Conservation (phyloP, 2,329 filamentous ascomycete species). For the Sphaerulina musiva region DNA sequence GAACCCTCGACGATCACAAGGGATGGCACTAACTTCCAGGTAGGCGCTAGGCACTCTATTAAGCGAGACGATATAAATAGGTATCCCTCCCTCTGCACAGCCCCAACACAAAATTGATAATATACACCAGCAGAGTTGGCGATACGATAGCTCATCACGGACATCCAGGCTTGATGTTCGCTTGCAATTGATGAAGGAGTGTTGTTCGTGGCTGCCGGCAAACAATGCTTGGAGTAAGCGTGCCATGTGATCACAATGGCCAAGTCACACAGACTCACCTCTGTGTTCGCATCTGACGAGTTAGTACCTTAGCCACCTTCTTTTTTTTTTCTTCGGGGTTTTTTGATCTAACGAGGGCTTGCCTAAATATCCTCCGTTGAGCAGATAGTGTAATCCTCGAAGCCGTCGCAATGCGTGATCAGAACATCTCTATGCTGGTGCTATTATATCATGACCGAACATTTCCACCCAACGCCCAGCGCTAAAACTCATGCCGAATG, state of each 20-base stretch:
- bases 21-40: background rate
- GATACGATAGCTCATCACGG: background rate
- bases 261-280: background rate
- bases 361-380: too few species aligned
- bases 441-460: slow-evolving; percentile 4
- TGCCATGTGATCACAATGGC: background rate
- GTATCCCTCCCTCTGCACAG: background rate
- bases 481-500: slow-evolving; percentile 2
- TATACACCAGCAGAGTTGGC: background rate
- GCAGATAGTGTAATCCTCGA: background rate
- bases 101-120: background rate
- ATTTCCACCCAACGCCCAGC: slow-evolving; percentile 1
- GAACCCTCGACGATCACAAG: slow-evolving; percentile 3
- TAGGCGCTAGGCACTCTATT: background rate
- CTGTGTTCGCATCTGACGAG: background rate
- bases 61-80: background rate
- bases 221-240: background rate
- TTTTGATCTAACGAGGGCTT: too few species aligned
- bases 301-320: too few species aligned
- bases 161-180: background rate
- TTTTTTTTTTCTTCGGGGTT: too few species aligned
- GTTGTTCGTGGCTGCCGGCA: background rate
- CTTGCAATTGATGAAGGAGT: background rate
- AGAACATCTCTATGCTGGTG: background rate
- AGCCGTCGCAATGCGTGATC: background rate